phyloP scores from a whole-genome alignment of 2,329 filamentous ascomycete genomes.

The Taxawa tesnikishii region DNA sequence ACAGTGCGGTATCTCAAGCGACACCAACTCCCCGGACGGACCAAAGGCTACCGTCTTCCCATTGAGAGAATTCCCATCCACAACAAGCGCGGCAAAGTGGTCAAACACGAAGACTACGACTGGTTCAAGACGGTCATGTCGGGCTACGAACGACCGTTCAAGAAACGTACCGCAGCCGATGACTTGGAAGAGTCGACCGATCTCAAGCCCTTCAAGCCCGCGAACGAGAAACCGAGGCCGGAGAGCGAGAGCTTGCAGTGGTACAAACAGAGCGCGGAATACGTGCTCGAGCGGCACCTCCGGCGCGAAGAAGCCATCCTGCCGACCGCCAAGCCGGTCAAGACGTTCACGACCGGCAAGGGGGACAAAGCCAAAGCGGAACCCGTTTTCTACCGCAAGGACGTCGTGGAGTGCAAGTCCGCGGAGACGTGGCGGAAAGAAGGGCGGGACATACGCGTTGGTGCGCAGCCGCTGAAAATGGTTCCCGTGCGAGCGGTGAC shows the following conservation, averaged over 20 bases:
- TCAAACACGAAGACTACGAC: conserved; percentile 64
- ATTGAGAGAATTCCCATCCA: conserved; percentile 71
- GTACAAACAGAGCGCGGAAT: conserved; percentile 77
- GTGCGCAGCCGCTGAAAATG: conserved; percentile 66
- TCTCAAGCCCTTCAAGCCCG: conserved; percentile 57
- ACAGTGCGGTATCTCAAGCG: conserved; percentile 82
- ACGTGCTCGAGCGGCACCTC: conserved; percentile 72
- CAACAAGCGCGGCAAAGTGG: conserved; percentile 64
- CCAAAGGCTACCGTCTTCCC: conserved; percentile 71
- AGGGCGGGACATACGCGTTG: conserved; percentile 61
- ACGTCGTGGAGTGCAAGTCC: conserved; percentile 77
- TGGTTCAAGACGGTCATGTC: conserved; percentile 80
- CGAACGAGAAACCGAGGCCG: conserved; percentile 35
- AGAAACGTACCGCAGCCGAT: conserved; percentile 56
- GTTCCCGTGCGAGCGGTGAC: conserved; percentile 90
- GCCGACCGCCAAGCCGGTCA: conserved; percentile 55
- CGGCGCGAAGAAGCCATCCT: conserved; percentile 83
- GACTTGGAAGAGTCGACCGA: conserved; percentile 69
- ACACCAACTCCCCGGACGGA: conserved; percentile 73
- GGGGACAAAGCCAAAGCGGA: conserved; percentile 62
- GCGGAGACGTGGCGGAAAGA: conserved; percentile 98
- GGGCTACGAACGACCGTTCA: conserved; percentile 48
- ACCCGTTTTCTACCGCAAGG: conserved; percentile 65
- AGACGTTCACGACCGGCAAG: conserved; percentile 64
- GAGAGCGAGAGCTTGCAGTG: conserved; percentile 59